phyloP scores from a whole-genome alignment of 73 alveolate species.

The Paramecium tetraurelia region DNA sequence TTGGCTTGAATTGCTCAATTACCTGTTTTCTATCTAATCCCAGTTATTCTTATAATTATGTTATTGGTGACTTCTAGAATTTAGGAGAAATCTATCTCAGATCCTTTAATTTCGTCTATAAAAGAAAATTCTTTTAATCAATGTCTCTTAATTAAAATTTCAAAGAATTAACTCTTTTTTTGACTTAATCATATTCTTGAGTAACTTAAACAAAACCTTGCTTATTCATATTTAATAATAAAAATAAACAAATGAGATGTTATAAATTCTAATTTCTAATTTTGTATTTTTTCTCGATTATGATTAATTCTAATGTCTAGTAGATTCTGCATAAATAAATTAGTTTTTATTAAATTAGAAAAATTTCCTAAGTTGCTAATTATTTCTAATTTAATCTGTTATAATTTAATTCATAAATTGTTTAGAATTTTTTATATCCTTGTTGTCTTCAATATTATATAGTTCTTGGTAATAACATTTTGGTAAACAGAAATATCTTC shows the following conservation, averaged over 20 bases:
- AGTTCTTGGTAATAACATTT: too few relatives aligned
- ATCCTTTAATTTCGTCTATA: not conserved
- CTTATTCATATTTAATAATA: not conserved
- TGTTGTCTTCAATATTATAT: too few relatives aligned
- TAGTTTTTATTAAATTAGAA: too few relatives aligned
- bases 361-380: not conserved
- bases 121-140: not conserved
- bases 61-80: not conserved
- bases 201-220: not conserved
- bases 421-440: too few relatives aligned
- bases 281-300: not conserved
- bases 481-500: too few relatives aligned
- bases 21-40: not conserved
- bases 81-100: conserved; percentile 15
- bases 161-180: not conserved
- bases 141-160: not conserved
- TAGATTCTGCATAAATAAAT: too few relatives aligned
- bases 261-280: not conserved
- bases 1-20: not conserved
- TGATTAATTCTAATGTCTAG: not conserved
- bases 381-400: not conserved
- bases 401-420: too few relatives aligned
- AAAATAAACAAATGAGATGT: not conserved
- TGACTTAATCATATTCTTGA: conserved; percentile 4
- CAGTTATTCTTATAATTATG: not conserved